These are phyloP conservation scores for Sporothrix protearum DNA, from an alignment of 2,329 filamentous ascomycete species.

Conservation along the genomic window DNA sequence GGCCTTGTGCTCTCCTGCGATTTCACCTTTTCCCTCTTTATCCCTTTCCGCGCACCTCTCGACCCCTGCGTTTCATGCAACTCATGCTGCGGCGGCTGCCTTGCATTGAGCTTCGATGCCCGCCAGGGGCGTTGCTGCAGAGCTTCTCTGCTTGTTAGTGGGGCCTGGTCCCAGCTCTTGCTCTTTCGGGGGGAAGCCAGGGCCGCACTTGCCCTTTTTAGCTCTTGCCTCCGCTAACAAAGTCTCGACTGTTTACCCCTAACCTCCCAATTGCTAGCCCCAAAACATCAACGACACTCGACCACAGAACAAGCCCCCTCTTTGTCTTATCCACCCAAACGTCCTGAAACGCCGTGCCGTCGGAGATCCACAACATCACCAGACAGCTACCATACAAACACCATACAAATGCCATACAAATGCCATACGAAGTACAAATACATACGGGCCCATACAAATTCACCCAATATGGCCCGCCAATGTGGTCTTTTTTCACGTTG, in stretches of 20 bases:
- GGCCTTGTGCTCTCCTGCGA: background rate
- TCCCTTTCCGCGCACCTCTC: background rate
- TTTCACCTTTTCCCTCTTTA: background rate
- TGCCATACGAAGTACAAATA: too few species aligned
- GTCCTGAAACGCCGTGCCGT: conserved; percentile 15
- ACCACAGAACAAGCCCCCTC: background rate
- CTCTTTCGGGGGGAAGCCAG: background rate
- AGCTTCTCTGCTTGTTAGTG: conserved; percentile 1
- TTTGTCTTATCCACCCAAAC: background rate
- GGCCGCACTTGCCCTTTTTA: background rate
- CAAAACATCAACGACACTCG: background rate
- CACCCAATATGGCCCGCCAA: background rate
- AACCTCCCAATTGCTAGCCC: background rate
- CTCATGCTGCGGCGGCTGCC: conserved; percentile 13
- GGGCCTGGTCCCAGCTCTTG: background rate
- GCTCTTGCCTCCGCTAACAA: background rate
- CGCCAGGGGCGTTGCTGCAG: background rate
- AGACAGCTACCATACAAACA: background rate
- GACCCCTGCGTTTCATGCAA: conserved; percentile 15
- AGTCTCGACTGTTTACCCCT: too few species aligned
- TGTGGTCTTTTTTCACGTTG: background rate
- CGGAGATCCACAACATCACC: conserved; percentile 18
- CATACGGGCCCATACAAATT: background rate
- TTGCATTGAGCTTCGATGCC: conserved; percentile 10
- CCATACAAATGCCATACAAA: background rate